A percentile compares a stretch with the other conserved stretches of the same genome.
These are phyloP conservation scores for Beta vulgaris DNA, from an alignment of 148 eudicot genomes.

Conservation along the genomic window DNA sequence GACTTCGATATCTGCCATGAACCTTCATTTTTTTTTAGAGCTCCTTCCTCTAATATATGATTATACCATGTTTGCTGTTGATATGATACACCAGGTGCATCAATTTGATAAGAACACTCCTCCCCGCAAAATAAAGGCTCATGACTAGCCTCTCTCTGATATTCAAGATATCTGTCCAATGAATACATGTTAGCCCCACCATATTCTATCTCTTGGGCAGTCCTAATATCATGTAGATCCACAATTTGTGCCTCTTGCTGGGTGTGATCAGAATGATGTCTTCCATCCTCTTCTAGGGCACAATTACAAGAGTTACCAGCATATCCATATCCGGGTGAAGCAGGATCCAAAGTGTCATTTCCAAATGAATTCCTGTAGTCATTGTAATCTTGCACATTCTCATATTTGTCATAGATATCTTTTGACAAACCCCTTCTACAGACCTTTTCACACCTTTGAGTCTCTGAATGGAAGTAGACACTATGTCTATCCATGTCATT, in stretches of 20 bases:
- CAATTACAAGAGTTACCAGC: conserved; percentile 6
- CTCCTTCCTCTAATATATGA: background rate
- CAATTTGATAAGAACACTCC: conserved; percentile 25
- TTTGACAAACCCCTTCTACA: background rate
- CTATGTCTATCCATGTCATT: background rate
- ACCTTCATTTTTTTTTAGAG: background rate
- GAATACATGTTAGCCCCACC: conserved; percentile 20
- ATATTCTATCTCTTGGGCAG: conserved; percentile 7
- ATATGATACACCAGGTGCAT: background rate
- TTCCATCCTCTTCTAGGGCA: conserved; percentile 9
- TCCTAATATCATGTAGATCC: conserved; percentile 15
- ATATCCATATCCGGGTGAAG: background rate
- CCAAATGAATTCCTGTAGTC: background rate
- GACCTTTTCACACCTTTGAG: conserved; percentile 10
- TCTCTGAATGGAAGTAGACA: conserved; percentile 16
- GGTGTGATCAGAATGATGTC: conserved; percentile 12
- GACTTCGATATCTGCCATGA: background rate
- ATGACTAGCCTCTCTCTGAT: conserved; percentile 11
- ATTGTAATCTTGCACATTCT: conserved; percentile 6
- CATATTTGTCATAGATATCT: conserved; percentile 10
- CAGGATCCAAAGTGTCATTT: conserved; percentile 14
- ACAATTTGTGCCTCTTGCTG: conserved; percentile 21
- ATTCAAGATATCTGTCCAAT: conserved; percentile 13
- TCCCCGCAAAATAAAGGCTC: conserved; percentile 8
- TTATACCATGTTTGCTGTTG: background rate